These are phyloP conservation scores for Karstenula rhodostoma DNA, from an alignment of 2,329 filamentous ascomycete species.

Conservation along the genomic window DNA sequence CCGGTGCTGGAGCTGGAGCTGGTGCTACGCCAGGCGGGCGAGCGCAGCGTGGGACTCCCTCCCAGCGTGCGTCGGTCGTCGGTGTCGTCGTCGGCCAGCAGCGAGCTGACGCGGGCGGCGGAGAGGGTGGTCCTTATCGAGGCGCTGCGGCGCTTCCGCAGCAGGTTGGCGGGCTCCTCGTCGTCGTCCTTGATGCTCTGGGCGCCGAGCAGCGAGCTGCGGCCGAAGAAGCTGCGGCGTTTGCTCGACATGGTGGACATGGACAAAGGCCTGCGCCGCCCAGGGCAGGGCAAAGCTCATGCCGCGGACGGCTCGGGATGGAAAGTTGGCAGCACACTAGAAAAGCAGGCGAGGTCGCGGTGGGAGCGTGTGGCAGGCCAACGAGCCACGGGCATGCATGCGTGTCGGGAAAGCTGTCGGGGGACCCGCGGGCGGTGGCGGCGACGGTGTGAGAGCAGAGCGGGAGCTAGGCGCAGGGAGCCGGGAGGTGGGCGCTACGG, in stretches of 20 bases:
- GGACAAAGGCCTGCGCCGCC: constrained; percentile 35
- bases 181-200: constrained; percentile 41
- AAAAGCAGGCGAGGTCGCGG: constrained; percentile 1
- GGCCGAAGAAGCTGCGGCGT: constrained; percentile 49
- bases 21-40: constrained; percentile 31
- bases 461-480: neutral
- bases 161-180: constrained; percentile 46
- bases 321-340: neutral
- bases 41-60: constrained; percentile 20
- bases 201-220: constrained; percentile 38
- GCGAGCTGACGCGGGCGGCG: constrained; percentile 31
- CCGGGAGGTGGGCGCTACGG: too few species aligned
- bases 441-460: neutral
- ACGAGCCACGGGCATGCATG: neutral
- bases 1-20: too few species aligned
- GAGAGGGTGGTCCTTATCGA: constrained; percentile 48
- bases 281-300: constrained; percentile 33
- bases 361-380: neutral
- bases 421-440: neutral
- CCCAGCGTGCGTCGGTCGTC: constrained; percentile 21
- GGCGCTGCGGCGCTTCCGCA: constrained; percentile 49
- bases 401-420: neutral
- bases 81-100: constrained; percentile 29
- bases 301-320: neutral
- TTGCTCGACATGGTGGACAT: constrained; percentile 45